Base-by-base conservation (phyloP, 208 protist genomes). In the Acanthamoeba castellanii region DNA sequence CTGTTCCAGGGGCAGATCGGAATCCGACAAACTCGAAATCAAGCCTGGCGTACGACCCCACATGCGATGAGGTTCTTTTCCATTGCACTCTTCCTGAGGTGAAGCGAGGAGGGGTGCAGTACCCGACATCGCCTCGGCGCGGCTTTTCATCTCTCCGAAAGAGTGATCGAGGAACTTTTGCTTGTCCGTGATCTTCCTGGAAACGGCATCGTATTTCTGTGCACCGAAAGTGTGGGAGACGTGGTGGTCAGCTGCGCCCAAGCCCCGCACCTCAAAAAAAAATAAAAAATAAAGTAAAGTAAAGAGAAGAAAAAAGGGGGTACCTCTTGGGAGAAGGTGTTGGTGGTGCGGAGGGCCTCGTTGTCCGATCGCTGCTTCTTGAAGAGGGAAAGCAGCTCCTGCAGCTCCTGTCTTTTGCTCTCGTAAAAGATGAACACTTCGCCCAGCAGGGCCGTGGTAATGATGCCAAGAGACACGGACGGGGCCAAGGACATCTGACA, bases 141-240 rank as follows among this genome's bases (percentile, higher is more conserved):
- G 27, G 22, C 57, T 90, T 34, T 66, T 90, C 82, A 90, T 90
- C 27, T 90, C 82, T 3, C 32, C 42, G 32, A 90, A 90, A 27
- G 82, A 90, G n/a, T 90, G 82, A 22, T 90, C 82, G 27, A 90
- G 57, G 52, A 90, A 55, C 18, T 3, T 66, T 34, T 90, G 82
- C 57, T 90, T 90, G 11, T 90, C 82, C n/a, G 18, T 25, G 42
- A 90, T 66, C 52, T 90, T 59, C 57, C 66, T 90, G 13, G 42
- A 22, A 2, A 90, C 9, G n/a, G 7, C 30, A 16, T 90, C 82
- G 32, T 70, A 70, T 90, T 90, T 68, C 57, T 90, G 50, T 64
- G 16, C 27, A 87, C 7, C 37, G 78, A 9, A 20, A 87, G 25
- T 11, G 7, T 25, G 37, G 7, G 47, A 52, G 47, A 14, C 47